Evolutionary conservation across 2,329 filamentous ascomycete genomes (phyloP), one percentile per base, ranked within the genome.

Genomic region (Hypoxylon rubiginosum): DNA sequence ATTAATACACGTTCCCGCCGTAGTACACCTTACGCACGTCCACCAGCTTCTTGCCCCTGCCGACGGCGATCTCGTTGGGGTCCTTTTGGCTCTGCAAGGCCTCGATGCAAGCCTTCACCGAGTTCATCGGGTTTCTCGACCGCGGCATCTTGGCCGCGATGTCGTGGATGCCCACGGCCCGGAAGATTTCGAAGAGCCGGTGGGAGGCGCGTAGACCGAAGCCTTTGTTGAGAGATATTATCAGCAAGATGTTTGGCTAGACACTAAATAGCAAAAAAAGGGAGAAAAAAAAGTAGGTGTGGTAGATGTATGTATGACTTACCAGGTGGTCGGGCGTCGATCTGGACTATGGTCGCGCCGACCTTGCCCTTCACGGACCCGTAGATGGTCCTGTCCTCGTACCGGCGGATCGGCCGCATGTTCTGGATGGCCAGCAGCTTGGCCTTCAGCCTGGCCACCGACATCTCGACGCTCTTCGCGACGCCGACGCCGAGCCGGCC

Each of bases 1-100:
- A 34, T 65, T 62, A 72, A 52, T 63, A 86, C 79, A 91, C 86
- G 80, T 86, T 86, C 41, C 93, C 93, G 56, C 92, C 94, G 81
- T 97, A 98, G 83, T 99, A 99, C 76, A 98, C 96, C 85, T 96
- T 97, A 73, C 96, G 86, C 70, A 95, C 93, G 83, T 99, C 96
- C 34, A 99, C 94, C 76, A 99, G 79, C 87, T 99, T 99, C 87
- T 92, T 95, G 66, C 96, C 95, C 70, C 94, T 84, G 56, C 93
- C 95, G 53, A 92, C 87, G 61, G 96, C 96, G 76, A 99, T 91
- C 77, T 95, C 90, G 78, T 98, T 93, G 30, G 96, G 96, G 76
- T 97, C 85, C 66, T 88, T 88, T 83, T 99, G 96, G 82, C 85
- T 91, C 79, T 88, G 87, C 68, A 99, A 84, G 4, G 94, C 95